Conservation (phyloP, 257 asterid species). For the Plantago ovata region DNA sequence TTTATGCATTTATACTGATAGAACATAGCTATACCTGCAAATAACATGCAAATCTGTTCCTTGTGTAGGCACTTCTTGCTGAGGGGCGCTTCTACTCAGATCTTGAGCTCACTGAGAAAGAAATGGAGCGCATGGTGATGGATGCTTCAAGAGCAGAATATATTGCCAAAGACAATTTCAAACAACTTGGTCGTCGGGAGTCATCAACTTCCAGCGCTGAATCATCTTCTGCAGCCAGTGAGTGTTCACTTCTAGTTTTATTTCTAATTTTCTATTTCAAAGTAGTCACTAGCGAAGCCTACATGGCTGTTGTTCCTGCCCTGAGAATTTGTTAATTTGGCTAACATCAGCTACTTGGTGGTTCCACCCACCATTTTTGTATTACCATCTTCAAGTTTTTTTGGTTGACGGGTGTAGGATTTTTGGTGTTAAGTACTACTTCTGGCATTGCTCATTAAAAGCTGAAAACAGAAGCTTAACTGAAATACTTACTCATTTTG, state of each 20-base stretch:
- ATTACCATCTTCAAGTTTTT: no score
- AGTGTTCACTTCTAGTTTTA: constrained; percentile 30
- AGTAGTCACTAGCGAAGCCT: no score
- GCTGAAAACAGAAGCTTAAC: no score
- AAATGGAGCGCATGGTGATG: constrained; percentile 95
- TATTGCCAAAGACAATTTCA: constrained; percentile 58
- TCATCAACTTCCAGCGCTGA: constrained; percentile 89
- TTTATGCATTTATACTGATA: background rate
- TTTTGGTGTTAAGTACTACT: no score
- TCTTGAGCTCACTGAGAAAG: constrained; percentile 95
- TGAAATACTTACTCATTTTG: no score
- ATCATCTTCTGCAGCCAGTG: constrained; percentile 95
- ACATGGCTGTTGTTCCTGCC: no score
- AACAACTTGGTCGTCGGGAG: constrained; percentile 55
- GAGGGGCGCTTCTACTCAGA: constrained; percentile 97
- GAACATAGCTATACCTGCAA: background rate
- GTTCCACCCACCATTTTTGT: no score
- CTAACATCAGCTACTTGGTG: no score
- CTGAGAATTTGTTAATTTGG: no score
- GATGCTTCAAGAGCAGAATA: constrained; percentile 97
- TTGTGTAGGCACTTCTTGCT: constrained; percentile 83
- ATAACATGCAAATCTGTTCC: constrained; percentile 12
- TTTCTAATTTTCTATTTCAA: no score
- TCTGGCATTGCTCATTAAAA: no score
- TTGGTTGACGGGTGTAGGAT: no score